phyloP scores from a whole-genome alignment of 257 asterid species.

The Primulina eburnea region DNA sequence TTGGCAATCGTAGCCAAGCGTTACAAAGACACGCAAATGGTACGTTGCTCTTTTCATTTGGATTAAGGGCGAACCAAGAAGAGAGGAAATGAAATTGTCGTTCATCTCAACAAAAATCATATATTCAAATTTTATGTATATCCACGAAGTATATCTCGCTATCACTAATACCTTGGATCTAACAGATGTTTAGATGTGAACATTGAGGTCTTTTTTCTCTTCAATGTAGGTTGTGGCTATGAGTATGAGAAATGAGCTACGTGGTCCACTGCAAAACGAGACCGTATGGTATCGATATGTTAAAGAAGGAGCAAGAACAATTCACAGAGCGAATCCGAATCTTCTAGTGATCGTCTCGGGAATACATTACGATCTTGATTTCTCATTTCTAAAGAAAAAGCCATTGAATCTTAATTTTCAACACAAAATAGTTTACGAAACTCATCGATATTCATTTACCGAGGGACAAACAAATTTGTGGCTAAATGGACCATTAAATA shows the following conservation, averaged over 20 bases:
- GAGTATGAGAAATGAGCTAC: slow-evolving; percentile 63
- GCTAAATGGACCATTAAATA: slow-evolving; percentile 23
- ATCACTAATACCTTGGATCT: background rate
- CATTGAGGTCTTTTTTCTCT: background rate
- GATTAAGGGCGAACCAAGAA: too few species aligned
- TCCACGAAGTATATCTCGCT: too few species aligned
- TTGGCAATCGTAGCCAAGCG: slow-evolving; percentile 37
- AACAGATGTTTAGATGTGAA: background rate
- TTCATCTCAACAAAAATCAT: too few species aligned
- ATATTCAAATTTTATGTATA: too few species aligned
- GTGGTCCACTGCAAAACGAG: slow-evolving; percentile 48
- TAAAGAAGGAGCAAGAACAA: slow-evolving; percentile 36
- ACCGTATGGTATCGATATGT: slow-evolving; percentile 40
- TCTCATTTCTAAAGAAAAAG: slow-evolving; percentile 33
- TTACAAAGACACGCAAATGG: slow-evolving; percentile 43
- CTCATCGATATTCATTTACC: slow-evolving; percentile 46
- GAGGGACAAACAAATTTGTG: slow-evolving; percentile 26
- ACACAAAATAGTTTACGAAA: slow-evolving; percentile 46
- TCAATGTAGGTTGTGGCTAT: slow-evolving; percentile 48
- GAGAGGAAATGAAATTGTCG: too few species aligned
- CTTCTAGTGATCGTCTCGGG: slow-evolving; percentile 52
- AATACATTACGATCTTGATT: slow-evolving; percentile 34
- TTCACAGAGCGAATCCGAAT: slow-evolving; percentile 41
- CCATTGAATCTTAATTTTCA: slow-evolving; percentile 27
- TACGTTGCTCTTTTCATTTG: slow-evolving; percentile 14